phyloP scores from a whole-genome alignment of 805 yeast species.

The Metschnikowia chrysomelidarum region DNA sequence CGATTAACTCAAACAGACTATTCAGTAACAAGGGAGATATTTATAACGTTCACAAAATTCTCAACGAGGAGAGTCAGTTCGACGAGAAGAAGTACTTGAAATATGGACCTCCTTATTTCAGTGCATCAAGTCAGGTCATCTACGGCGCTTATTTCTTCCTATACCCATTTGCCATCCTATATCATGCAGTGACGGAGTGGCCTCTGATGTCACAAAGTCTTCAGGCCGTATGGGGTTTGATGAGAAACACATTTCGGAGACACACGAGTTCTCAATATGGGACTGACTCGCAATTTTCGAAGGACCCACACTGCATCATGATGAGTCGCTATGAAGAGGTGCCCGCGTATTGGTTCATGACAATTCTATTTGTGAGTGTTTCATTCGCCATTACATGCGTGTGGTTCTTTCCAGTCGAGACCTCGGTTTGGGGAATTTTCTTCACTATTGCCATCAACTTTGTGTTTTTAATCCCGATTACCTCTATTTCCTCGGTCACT shows the following conservation, averaged over 20 bases:
- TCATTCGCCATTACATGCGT: constrained; percentile 45
- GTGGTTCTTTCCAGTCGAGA: constrained; percentile 47
- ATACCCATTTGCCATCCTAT: constrained; percentile 54
- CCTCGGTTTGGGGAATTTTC: constrained; percentile 63
- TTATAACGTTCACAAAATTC: constrained; percentile 46
- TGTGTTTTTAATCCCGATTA: constrained; percentile 58
- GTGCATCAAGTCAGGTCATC: constrained; percentile 58
- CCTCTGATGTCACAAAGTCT: constrained; percentile 39
- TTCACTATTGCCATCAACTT: constrained; percentile 55
- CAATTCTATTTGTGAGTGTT: constrained; percentile 46
- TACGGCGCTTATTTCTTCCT: constrained; percentile 57
- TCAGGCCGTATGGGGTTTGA: constrained; percentile 30
- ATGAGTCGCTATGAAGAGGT: constrained; percentile 63
- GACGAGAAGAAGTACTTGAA: constrained; percentile 46
- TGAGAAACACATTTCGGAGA: constrained; percentile 30
- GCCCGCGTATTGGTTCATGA: constrained; percentile 70
- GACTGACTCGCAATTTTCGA: constrained; percentile 16
- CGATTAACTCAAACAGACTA: constrained; percentile 50
- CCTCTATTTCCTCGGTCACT: constrained; percentile 60
- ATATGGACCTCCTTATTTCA: constrained; percentile 66
- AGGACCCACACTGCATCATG: constrained; percentile 58
- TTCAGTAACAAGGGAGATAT: constrained; percentile 51
- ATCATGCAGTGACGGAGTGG: constrained; percentile 48
- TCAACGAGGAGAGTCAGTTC: constrained; percentile 43
- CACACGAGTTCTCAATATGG: constrained; percentile 6